Base-by-base conservation (phyloP, 2,329 filamentous ascomycete genomes). In the Microcera coccophila region DNA sequence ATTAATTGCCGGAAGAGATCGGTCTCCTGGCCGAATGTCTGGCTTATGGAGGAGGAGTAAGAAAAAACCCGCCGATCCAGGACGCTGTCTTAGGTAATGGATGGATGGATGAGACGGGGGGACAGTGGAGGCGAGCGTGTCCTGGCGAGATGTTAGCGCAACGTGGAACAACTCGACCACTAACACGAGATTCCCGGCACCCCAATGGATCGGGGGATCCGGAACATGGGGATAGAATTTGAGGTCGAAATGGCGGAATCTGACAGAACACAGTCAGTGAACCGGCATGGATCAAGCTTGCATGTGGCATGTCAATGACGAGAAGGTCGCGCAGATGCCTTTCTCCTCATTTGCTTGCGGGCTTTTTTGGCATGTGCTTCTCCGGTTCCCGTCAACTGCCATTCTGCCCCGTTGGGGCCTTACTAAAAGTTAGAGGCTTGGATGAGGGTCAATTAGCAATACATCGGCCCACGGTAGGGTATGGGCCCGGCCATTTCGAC, bases 351-450 rank as follows among this genome's bases (percentile, higher is more conserved):
- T 57, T 58, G 52, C 49, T 49, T 59, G 43, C 39, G 48, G 34
- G 47, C 44, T 54, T 52, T 53, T 24, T 47, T 58, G 53, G 55
- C 53, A 60, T 57, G 55, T 60, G 57, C 47, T 49, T 41, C 40
- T 36, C 37, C 21, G 21, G 36, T 18, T 22, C 11, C 31, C 31
- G 19, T 26, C n/a, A 16, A 24, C n/a, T n/a, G n/a, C n/a, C n/a
- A 33, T 16, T 38, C 29, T 33, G 37, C 26, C 17, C 33, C 33
- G 33, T 43, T 39, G 41, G 44, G 47, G 45, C 42, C 21, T 21
- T 36, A 18, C 37, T 41, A 31, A 26, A 7, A 26, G 22, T 7
- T 7, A 12, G 22, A 26, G 22, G 22, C 7, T 7, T 7, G 22
- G 22, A 7, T 7, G 12, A 26, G 12, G 12, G 12, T 26, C 12